These are phyloP conservation scores for Ajuga chamaepitys DNA, from an alignment of 257 asterid genomes.

Conservation along the genomic window DNA sequence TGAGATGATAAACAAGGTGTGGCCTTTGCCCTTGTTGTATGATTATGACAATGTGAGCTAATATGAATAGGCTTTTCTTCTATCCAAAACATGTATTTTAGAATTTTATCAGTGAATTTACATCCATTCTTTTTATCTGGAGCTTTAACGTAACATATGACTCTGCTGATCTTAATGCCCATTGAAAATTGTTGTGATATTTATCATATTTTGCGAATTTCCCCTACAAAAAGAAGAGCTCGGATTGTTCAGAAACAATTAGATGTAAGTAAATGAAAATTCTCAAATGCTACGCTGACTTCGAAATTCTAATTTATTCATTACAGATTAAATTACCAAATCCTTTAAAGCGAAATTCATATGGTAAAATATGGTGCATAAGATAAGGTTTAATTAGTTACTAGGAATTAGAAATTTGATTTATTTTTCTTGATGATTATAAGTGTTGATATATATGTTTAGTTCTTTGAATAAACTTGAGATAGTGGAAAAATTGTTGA, in stretches of 20 bases:
- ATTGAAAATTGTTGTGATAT: too few species aligned
- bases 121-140: too few species aligned
- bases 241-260: conserved; percentile 55
- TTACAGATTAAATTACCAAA: not conserved
- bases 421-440: conserved; percentile 15
- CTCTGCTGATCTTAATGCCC: too few species aligned
- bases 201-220: too few species aligned
- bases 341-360: conserved; percentile 5
- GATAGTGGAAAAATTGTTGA: conserved; percentile 26
- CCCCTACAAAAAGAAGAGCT: conserved; percentile 70
- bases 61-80: too few species aligned
- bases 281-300: not conserved
- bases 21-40: too few species aligned
- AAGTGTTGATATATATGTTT: conserved; percentile 30
- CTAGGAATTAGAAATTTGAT: conserved; percentile 20
- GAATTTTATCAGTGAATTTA: too few species aligned
- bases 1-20: too few species aligned
- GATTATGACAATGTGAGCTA: too few species aligned
- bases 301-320: not conserved
- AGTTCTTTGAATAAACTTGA: conserved; percentile 32
- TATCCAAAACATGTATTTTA: too few species aligned
- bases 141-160: too few species aligned
- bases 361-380: conserved; percentile 13
- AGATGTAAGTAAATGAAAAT: conserved; percentile 43
- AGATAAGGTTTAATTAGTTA: conserved; percentile 12